Conservation (phyloP, 352 stramenopile genomes). For the Globisporangium yorkense region DNA sequence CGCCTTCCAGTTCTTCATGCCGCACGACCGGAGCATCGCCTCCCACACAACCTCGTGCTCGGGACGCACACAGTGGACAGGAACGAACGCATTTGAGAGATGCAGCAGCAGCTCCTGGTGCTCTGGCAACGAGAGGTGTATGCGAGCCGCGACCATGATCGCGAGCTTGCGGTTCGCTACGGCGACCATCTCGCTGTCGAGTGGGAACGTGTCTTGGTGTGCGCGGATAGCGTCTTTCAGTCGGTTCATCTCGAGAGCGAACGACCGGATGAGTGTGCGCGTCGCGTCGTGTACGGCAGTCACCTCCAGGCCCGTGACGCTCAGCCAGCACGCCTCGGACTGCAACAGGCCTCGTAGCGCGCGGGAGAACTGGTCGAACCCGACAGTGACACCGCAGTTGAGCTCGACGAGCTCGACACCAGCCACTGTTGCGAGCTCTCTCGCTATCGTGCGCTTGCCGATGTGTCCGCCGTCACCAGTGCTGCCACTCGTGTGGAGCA, state of each 20-base stretch:
- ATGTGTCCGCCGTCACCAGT: slow-evolving; percentile 11
- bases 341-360: slow-evolving; percentile 35
- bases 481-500: slow-evolving; percentile 27
- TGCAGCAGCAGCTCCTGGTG: slow-evolving; percentile 42
- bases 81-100: slow-evolving; percentile 38
- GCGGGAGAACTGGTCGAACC: slow-evolving; percentile 29
- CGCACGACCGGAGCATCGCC: slow-evolving; percentile 25
- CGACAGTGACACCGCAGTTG: slow-evolving; percentile 28
- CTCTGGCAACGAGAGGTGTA: slow-evolving; percentile 19
- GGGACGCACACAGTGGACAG: slow-evolving; percentile 26
- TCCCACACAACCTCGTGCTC: slow-evolving; percentile 30
- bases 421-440: slow-evolving; percentile 37
- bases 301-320: slow-evolving; percentile 31
- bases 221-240: slow-evolving; percentile 38
- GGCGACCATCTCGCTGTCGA: slow-evolving; percentile 29
- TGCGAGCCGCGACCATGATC: slow-evolving; percentile 28
- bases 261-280: slow-evolving; percentile 21
- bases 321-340: slow-evolving; percentile 34
- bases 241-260: slow-evolving; percentile 40
- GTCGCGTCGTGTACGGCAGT: background rate
- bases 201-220: slow-evolving; percentile 20
- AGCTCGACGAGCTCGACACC: slow-evolving; percentile 37
- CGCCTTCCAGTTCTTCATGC: slow-evolving; percentile 33
- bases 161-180: slow-evolving; percentile 30
- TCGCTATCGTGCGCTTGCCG: slow-evolving; percentile 39